Conservation (phyloP, 768 basidiomycete genomes). For the Artomyces pyxidatus region DNA sequence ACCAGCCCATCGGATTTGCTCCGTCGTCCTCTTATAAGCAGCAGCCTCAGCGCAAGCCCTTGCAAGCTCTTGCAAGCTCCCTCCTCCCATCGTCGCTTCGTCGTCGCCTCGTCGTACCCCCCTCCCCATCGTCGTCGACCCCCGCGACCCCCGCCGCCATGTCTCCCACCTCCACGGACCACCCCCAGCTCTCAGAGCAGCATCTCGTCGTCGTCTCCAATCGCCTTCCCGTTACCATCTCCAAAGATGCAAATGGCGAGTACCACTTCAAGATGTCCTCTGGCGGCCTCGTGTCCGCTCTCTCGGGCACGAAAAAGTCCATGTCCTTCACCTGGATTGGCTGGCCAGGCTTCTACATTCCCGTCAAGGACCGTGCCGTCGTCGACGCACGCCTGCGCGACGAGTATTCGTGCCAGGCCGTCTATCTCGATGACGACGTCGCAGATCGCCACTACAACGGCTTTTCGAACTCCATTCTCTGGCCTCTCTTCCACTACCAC, state of each 20-base stretch:
- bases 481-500: constrained; percentile 99
- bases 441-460: constrained; percentile 98
- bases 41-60: too few relatives aligned
- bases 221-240: constrained; percentile 92
- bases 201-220: constrained; percentile 95
- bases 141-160: constrained; percentile 4
- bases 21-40: neutral
- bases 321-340: constrained; percentile 98
- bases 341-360: constrained; percentile 93
- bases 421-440: constrained; percentile 95
- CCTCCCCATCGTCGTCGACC: too few relatives aligned
- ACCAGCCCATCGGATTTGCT: neutral
- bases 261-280: constrained; percentile 99
- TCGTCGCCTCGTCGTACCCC: too few relatives aligned
- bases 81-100: too few relatives aligned
- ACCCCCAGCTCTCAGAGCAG: constrained; percentile 35
- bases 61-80: too few relatives aligned
- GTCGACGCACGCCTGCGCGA: constrained; percentile 91
- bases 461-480: constrained; percentile 98
- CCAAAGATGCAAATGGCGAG: constrained; percentile 83
- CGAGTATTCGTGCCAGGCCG: constrained; percentile 95
- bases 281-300: constrained; percentile 93
- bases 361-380: constrained; percentile 79
- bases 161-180: constrained; percentile 2
- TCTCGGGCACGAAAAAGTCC: constrained; percentile 96